Evolutionary conservation across 2,329 filamentous ascomycete species (phyloP), one percentile per base, ranked within the genome.

Genomic region (Blastomyces gilchristii): DNA sequence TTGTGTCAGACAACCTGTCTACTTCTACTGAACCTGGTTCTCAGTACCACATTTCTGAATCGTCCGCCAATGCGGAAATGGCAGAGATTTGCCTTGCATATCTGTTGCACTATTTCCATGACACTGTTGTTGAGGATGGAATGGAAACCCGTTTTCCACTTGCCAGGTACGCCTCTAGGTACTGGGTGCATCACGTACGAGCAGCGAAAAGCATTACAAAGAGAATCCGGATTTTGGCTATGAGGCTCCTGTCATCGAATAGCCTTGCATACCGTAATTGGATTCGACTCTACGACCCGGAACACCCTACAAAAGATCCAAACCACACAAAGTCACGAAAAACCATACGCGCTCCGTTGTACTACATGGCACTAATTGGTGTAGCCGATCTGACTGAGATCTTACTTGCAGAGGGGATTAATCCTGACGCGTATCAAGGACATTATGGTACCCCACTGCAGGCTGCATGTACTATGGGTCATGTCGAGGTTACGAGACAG

Each of bases 401-500:
- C 18, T 39, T 59, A 5, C 57, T 59, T 9, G 57, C 28, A 12
- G 28, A 50, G 1, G 49, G 45, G 25, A 37, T 8, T 22, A 22
- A 22, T 22, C n/a, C n/a, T 22, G n/a, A 22, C n/a, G n/a, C n/a
- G n/a, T 22, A 22, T 22, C n/a, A 22, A 22, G n/a, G n/a, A 22
- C n/a, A 22, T 22, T 22, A 22, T 22, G n/a, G n/a, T 22, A 22
- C n/a, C n/a, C n/a, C n/a, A 22, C 16, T 67, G 7, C 63, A 70
- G 31, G 66, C 66, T 22, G 73, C 74, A 12, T 68, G 71, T 7
- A 65, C 41, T 45, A 47, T 62, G 2, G 69, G 69, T 8, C 64
- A 70, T 37, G 57, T 71, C 47, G 63, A 68, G 8, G 65, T 76
- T 22, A 67, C 75, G 12, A 56, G 69, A 39, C 53, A 71, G 0